Evolutionary conservation across 2,329 filamentous ascomycete species (phyloP).

Genomic region (Mycocentrospora acerina): DNA sequence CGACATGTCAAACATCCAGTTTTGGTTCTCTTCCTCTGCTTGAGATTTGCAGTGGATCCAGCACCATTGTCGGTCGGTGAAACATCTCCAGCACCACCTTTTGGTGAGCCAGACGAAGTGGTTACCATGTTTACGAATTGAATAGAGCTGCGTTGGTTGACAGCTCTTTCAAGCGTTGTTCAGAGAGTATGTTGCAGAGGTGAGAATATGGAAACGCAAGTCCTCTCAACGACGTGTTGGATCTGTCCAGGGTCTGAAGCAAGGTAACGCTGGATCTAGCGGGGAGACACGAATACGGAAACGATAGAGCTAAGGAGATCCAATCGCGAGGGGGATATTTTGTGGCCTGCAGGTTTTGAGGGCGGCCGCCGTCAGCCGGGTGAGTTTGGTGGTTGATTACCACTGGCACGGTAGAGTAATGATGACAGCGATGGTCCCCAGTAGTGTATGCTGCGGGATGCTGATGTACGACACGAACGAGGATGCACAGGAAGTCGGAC

Average conservation of each 20-base stretch:
- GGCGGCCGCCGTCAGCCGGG: constrained; percentile 27
- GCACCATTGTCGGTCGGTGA: constrained; percentile 28
- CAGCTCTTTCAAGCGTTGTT: neutral
- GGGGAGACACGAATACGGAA: constrained; percentile 22
- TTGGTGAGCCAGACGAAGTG: constrained; percentile 18
- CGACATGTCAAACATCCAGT: constrained; percentile 93
- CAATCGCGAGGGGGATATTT: too few species aligned
- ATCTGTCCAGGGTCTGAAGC: constrained; percentile 4
- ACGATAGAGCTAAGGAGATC: constrained; percentile 26
- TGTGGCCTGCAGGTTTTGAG: too few species aligned
- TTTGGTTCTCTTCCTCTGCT: constrained; percentile 67
- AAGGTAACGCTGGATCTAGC: constrained; percentile 16
- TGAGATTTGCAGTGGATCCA: constrained; percentile 25
- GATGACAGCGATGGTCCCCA: constrained; percentile 13
- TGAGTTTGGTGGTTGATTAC: constrained; percentile 15
- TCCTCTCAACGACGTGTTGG: neutral
- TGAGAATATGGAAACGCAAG: too few species aligned
- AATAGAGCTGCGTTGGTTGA: neutral
- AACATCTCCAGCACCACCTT: constrained; percentile 26
- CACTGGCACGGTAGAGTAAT: constrained; percentile 4
- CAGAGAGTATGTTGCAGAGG: neutral
- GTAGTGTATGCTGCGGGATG: constrained; percentile 12
- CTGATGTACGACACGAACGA: constrained; percentile 16
- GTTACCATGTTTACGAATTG: constrained; percentile 21
- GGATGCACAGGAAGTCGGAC: constrained; percentile 10